These are phyloP conservation scores for Tolypocladium tropicale DNA, from an alignment of 2,329 filamentous ascomycete genomes.

Conservation along the genomic window DNA sequence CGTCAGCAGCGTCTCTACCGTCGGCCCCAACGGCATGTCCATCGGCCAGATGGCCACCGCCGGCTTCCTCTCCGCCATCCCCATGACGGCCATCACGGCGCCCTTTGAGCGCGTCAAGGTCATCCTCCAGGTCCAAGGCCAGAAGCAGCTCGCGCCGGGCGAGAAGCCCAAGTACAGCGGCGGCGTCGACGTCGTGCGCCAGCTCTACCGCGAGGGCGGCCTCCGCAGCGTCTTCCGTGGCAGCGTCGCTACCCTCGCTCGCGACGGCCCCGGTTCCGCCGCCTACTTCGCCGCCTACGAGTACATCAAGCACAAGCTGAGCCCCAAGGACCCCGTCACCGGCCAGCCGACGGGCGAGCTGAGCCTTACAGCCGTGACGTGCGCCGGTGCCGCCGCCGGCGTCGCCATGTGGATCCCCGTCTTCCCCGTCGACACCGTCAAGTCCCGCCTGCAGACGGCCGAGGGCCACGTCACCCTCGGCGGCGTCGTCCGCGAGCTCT, in stretches of 20 bases:
- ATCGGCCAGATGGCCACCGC: slow-evolving; percentile 84
- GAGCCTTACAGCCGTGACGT: slow-evolving; percentile 71
- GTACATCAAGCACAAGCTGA: slow-evolving; percentile 80
- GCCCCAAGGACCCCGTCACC: slow-evolving; percentile 64
- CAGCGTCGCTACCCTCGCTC: slow-evolving; percentile 78
- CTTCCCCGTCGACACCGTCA: slow-evolving; percentile 95
- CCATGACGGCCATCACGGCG: slow-evolving; percentile 96
- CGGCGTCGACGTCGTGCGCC: slow-evolving; percentile 80
- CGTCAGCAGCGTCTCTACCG: slow-evolving; percentile 57
- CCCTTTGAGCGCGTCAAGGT: slow-evolving; percentile 99
- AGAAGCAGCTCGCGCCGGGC: slow-evolving; percentile 77
- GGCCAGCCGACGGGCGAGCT: slow-evolving; percentile 68
- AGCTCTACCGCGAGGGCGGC: slow-evolving; percentile 87
- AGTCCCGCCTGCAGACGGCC: slow-evolving; percentile 85
- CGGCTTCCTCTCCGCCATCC: slow-evolving; percentile 95
- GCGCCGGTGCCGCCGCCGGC: slow-evolving; percentile 81
- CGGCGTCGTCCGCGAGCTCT: slow-evolving; percentile 73
- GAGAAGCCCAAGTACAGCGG: slow-evolving; percentile 89
- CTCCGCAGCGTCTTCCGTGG: slow-evolving; percentile 88
- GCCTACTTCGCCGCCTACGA: slow-evolving; percentile 98
- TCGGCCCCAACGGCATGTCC: slow-evolving; percentile 60
- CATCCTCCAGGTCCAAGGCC: slow-evolving; percentile 92
- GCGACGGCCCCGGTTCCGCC: slow-evolving; percentile 85
- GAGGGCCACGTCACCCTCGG: slow-evolving; percentile 74
- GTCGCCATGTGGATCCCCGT: slow-evolving; percentile 99